These are phyloP conservation scores for Tetrastigma voinierianum DNA, from an alignment of 164 flowering plant genomes.

Conservation along the genomic window DNA sequence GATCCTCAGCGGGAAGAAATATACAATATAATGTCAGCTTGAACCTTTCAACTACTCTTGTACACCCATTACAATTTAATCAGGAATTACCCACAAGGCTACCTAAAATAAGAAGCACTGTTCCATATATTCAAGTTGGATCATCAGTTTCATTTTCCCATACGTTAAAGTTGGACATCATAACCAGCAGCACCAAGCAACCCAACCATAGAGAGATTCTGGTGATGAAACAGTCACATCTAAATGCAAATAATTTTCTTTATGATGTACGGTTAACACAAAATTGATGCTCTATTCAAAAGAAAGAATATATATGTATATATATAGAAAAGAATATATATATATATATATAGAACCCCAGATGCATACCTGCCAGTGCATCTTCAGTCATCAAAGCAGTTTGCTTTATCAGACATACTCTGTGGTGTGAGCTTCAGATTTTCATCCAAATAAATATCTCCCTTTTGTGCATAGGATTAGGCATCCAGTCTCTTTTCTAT, in stretches of 20 bases:
- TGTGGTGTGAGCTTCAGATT: constrained; percentile 82
- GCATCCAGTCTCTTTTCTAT: constrained; percentile 90
- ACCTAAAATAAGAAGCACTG: neutral
- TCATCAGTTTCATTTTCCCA: neutral
- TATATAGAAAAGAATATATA: neutral
- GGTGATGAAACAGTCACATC: neutral
- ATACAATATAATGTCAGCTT: neutral
- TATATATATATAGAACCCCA: neutral
- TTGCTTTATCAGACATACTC: constrained; percentile 72
- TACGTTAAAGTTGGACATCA: neutral
- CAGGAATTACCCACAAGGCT: neutral
- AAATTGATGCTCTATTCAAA: neutral
- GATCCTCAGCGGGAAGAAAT: neutral
- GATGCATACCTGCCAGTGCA: constrained; percentile 59
- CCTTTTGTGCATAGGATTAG: constrained; percentile 54
- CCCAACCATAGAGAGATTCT: neutral
- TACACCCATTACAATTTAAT: neutral
- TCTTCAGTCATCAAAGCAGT: constrained; percentile 78
- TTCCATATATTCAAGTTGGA: neutral
- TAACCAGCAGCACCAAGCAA: neutral
- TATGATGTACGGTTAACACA: neutral
- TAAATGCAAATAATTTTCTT: neutral
- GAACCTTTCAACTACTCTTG: neutral
- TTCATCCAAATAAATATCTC: constrained; percentile 87
- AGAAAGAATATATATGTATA: neutral